A percentile compares a stretch with the other conserved stretches of the same genome.
Evolutionary conservation across 2,329 filamentous ascomycete genomes (phyloP).

Genomic region (Aspergillus pseudoterreus): DNA sequence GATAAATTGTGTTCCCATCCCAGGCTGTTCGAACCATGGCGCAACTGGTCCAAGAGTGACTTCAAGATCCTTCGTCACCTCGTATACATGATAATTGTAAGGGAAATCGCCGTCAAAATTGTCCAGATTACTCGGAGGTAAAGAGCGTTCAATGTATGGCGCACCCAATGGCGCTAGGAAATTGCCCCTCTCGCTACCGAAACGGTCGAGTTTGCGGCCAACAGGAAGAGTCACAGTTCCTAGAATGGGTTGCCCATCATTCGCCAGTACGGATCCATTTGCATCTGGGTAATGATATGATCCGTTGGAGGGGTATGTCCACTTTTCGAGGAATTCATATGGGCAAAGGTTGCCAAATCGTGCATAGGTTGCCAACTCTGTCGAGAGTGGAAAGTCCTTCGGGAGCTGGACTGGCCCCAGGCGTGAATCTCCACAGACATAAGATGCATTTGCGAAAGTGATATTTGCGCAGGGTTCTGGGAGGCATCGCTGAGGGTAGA

Average conservation of each 20-base stretch:
- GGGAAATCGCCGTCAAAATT: slow-evolving; percentile 38
- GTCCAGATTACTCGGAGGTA: slow-evolving; percentile 47
- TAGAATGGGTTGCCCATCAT: too few species aligned
- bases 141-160: slow-evolving; percentile 46
- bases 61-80: slow-evolving; percentile 38
- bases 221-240: slow-evolving; percentile 26
- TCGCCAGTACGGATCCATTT: too few species aligned
- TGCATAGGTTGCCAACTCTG: slow-evolving; percentile 21
- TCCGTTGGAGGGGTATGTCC: background rate
- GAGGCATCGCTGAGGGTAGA: slow-evolving; percentile 5
- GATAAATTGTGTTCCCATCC: slow-evolving; percentile 14
- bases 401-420: slow-evolving; percentile 37
- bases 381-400: slow-evolving; percentile 27
- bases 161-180: slow-evolving; percentile 45
- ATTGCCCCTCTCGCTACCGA: slow-evolving; percentile 44
- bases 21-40: slow-evolving; percentile 51
- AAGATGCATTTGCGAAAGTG: slow-evolving; percentile 23
- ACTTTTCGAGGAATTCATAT: slow-evolving; percentile 33
- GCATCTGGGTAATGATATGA: too few species aligned
- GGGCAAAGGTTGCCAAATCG: slow-evolving; percentile 12
- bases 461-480: slow-evolving; percentile 31
- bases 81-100: slow-evolving; percentile 50
- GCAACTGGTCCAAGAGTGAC: slow-evolving; percentile 46
- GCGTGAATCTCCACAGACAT: slow-evolving; percentile 38
- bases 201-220: slow-evolving; percentile 48